Evolutionary conservation across 345 rosid species (phyloP).

Genomic region (Eucalyptus marginata): DNA sequence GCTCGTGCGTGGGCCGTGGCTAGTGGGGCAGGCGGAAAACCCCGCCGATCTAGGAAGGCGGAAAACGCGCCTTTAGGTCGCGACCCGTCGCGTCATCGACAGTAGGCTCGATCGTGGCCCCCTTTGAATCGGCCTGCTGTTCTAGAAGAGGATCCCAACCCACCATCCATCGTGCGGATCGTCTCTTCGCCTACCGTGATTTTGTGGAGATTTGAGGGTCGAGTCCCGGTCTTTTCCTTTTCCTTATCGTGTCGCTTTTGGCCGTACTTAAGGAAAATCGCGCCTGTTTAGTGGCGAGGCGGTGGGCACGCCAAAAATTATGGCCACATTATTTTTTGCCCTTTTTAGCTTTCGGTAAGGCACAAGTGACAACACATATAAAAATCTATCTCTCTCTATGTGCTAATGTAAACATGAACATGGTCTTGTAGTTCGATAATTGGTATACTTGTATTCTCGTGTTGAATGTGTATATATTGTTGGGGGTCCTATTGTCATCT

Average conservation of each 20-base stretch:
- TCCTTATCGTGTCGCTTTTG: not conserved
- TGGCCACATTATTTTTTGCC: not conserved
- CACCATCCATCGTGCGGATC: not conserved
- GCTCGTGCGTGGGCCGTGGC: not conserved
- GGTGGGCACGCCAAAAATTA: not conserved
- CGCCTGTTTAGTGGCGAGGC: not conserved
- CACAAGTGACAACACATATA: not conserved
- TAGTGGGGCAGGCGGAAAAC: not conserved
- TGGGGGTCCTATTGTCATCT: not conserved
- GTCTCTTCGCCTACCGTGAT: not conserved
- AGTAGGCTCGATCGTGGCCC: not conserved
- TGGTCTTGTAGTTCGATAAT: fast-evolving
- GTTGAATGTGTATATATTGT: not conserved
- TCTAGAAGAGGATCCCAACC: not conserved
- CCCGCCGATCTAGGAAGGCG: not conserved
- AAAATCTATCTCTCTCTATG: not conserved
- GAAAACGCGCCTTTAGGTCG: not conserved
- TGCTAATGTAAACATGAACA: not conserved
- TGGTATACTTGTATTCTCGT: not conserved
- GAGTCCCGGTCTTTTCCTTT: not conserved
- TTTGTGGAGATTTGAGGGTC: not conserved
- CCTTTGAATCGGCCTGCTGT: not conserved
- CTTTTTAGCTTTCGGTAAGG: not conserved
- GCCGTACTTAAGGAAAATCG: not conserved
- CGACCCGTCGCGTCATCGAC: not conserved